Evolutionary conservation across 23 red algal species (phyloP), one percentile per base, ranked within the genome.

Genomic region (Gracilaria caudata): DNA sequence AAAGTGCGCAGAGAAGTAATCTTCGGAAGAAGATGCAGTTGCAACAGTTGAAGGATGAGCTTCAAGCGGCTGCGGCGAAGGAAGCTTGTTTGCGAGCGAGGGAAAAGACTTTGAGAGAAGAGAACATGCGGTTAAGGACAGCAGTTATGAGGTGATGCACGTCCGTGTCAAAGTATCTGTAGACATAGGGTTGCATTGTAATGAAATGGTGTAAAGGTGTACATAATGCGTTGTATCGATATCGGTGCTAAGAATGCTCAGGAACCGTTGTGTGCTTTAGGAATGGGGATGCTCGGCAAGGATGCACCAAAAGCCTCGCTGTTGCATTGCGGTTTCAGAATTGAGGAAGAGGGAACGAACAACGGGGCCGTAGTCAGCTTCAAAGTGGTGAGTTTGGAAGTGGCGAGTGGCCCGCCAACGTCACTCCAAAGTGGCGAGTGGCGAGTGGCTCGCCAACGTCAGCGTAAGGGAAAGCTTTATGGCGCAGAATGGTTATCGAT

Each of bases 1-100:
- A 68, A 58, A 71, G 60, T 53, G 82, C 82, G 64, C 82, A 86
- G 61, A 37, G 82, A 44, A 86, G 82, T 58, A 86, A 86, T 63
- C 39, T 74, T 41, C 40, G 51, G 43, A 86, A 86, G 43, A 86
- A 86, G 44, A 37, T 36, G 25, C 60, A 86, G 64, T 25, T 71
- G 39, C 39, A 86, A 40, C 44, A 71, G 35, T 33, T 64, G 21
- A 86, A 86, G 66, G 65, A 64, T 36, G 65, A 72, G 29, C 46
- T 86, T 57, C 35, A 71, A 26, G 66, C 38, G 66, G 60, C 66
- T 30, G 60, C 39, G 13, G 41, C 40, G 25, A 38, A 53, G 64
- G 82, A 86, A 40, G 65, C 65, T n/a, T 61, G 34, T 51, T 40
- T 86, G 26, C 40, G 82, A 13, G 82, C 82, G 26, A 71, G 37